Conservation (phyloP, 768 basidiomycete species). For the Boletus subparvulus region DNA sequence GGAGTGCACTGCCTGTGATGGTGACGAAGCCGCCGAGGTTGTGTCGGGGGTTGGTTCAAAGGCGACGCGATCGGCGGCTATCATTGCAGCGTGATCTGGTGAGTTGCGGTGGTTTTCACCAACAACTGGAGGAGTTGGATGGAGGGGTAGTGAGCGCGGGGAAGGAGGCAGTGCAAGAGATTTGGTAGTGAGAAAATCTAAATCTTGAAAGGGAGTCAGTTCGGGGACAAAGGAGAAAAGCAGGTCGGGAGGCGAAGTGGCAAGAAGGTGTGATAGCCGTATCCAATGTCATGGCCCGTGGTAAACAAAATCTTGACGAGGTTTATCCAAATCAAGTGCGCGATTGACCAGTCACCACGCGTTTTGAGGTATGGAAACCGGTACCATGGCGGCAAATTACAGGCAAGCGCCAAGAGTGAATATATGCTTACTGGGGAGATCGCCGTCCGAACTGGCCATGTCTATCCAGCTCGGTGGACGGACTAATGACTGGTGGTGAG, state of each 20-base stretch:
- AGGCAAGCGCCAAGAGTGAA: slow-evolving; percentile 3
- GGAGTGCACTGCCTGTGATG: slow-evolving; percentile 24
- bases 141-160: slow-evolving; percentile 34
- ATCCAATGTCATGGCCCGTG: slow-evolving; percentile 23
- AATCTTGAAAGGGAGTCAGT: slow-evolving; percentile 22
- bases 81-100: slow-evolving; percentile 22
- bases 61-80: slow-evolving; percentile 10
- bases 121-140: slow-evolving; percentile 37
- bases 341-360: slow-evolving; percentile 1
- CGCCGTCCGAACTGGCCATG: neutral
- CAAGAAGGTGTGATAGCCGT: slow-evolving; percentile 4
- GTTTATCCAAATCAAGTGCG: slow-evolving; percentile 6
- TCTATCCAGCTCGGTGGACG: slow-evolving; percentile 30
- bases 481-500: slow-evolving; percentile 17
- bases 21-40: slow-evolving; percentile 25
- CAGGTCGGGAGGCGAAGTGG: slow-evolving; percentile 6
- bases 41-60: slow-evolving; percentile 9
- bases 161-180: slow-evolving; percentile 32
- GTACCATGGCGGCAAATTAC: slow-evolving; percentile 8
- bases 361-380: slow-evolving; percentile 17
- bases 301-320: slow-evolving; percentile 22
- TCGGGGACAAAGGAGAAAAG: slow-evolving; percentile 15
- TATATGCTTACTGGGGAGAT: slow-evolving; percentile 23
- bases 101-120: slow-evolving; percentile 29
- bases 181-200: slow-evolving; percentile 31